phyloP scores from a whole-genome alignment of 176 grass and related monocot genomes.

The Aegilops tauschii region DNA sequence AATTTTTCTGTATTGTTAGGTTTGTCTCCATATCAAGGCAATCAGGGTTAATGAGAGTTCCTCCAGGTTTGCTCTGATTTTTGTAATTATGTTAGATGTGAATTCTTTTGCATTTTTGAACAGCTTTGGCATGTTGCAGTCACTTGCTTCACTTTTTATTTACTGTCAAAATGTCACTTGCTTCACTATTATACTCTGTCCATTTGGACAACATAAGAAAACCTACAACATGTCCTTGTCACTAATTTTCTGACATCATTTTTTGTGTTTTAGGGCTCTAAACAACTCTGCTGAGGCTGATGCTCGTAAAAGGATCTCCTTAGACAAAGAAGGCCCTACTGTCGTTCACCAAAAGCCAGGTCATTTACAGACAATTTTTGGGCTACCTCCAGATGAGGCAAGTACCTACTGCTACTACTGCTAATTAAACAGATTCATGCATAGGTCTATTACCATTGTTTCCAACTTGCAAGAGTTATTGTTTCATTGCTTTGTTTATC shows the following conservation, averaged over 20 bases:
- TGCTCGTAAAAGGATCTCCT: constrained; percentile 77
- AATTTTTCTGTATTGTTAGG: constrained; percentile 41
- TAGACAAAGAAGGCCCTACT: constrained; percentile 73
- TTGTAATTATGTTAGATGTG: background rate
- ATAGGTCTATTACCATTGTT: constrained; percentile 3
- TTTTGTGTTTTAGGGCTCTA: constrained; percentile 36
- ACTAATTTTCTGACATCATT: constrained; percentile 5
- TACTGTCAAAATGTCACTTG: no score
- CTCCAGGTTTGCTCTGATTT: constrained; percentile 39
- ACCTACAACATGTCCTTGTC: background rate
- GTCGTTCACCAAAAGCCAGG: constrained; percentile 97
- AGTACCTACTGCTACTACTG: constrained; percentile 6
- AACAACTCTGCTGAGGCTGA: constrained; percentile 63
- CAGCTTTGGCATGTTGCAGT: background rate
- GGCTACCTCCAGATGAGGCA: constrained; percentile 79
- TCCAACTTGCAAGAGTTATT: background rate
- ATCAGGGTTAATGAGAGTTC: constrained; percentile 64
- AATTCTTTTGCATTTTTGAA: background rate
- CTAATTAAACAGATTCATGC: constrained; percentile 13
- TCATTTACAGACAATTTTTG: constrained; percentile 84
- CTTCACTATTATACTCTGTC: background rate
- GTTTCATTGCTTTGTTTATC: constrained; percentile 17
- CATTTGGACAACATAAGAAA: background rate
- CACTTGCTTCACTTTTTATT: constrained; percentile 10
- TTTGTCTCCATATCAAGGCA: constrained; percentile 92